Conservation (phyloP, 495 filamentous ascomycete genomes). For the Penicillium flavigenum region DNA sequence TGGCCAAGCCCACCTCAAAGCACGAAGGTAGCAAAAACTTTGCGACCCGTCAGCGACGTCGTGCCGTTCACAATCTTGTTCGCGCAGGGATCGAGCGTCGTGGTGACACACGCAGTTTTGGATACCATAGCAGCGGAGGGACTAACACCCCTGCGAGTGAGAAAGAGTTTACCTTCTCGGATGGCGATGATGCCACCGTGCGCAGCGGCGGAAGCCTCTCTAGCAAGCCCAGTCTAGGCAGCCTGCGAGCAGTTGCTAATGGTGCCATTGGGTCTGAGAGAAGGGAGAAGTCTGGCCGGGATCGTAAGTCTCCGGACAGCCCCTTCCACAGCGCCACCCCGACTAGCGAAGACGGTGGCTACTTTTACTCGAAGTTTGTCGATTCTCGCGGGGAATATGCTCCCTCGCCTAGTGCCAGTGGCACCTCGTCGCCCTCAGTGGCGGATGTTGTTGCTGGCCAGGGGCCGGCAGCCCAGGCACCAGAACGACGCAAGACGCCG, state of each 20-base stretch:
- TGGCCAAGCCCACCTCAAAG: conserved; percentile 85
- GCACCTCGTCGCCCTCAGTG: conserved; percentile 41
- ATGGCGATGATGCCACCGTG: conserved; percentile 78
- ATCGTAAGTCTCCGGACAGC: conserved; percentile 56
- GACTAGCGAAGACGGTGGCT: conserved; percentile 61
- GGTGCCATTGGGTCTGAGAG: conserved; percentile 86
- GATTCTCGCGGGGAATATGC: conserved; percentile 46
- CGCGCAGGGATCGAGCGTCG: conserved; percentile 87
- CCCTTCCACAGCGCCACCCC: conserved; percentile 45
- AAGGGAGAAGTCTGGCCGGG: conserved; percentile 59
- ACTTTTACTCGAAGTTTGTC: conserved; percentile 55
- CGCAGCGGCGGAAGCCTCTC: conserved; percentile 82
- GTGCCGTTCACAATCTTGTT: conserved; percentile 86
- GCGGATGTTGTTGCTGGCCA: conserved; percentile 50
- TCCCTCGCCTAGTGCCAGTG: conserved; percentile 28
- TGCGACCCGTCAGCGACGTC: conserved; percentile 85
- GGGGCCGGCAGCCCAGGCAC: conserved; percentile 45
- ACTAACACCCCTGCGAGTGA: conserved; percentile 90
- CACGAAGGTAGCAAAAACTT: conserved; percentile 99
- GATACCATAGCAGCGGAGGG: conserved; percentile 62
- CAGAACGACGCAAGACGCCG: conserved; percentile 74
- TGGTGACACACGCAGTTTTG: conserved; percentile 56
- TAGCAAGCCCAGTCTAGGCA: conserved; percentile 74
- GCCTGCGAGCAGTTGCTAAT: conserved; percentile 72
- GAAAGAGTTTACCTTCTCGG: conserved; percentile 77